These are phyloP conservation scores for Candida hispaniensis DNA, from an alignment of 805 yeast genomes.

Conservation along the genomic window DNA sequence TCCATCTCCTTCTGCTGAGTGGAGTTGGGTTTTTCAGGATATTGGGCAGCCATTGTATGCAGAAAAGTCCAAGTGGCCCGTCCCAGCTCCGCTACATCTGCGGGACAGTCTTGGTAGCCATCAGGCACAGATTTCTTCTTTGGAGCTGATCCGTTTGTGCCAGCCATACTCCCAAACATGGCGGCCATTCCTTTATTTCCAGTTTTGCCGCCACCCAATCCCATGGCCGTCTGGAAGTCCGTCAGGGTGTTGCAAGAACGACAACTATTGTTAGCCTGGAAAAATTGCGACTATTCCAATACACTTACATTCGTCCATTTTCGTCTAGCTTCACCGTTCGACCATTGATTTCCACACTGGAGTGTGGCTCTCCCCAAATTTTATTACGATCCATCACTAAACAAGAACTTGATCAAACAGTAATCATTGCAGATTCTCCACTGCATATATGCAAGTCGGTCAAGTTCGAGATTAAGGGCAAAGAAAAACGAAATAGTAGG, in stretches of 20 bases:
- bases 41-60: slow-evolving; percentile 82
- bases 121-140: slow-evolving; percentile 21
- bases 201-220: slow-evolving; percentile 18
- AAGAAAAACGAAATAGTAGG: too few relatives aligned
- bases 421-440: too few relatives aligned
- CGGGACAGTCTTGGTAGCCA: slow-evolving; percentile 56
- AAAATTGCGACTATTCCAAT: too few relatives aligned
- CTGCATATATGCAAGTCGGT: too few relatives aligned
- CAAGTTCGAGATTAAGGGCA: too few relatives aligned
- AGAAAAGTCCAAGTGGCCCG: slow-evolving; percentile 84
- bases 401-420: too few relatives aligned
- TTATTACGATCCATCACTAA: slow-evolving; percentile 6
- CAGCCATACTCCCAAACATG: slow-evolving; percentile 18
- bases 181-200: slow-evolving; percentile 22
- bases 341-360: slow-evolving; percentile 14
- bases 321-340: slow-evolving; percentile 13
- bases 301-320: too few relatives aligned
- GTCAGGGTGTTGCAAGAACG: slow-evolving; percentile 76
- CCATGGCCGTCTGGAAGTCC: slow-evolving; percentile 63
- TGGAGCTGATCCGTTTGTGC: too few relatives aligned
- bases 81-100: slow-evolving; percentile 76
- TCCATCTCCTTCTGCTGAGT: slow-evolving; percentile 61
- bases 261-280: slow-evolving; percentile 56
- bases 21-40: slow-evolving; percentile 57
- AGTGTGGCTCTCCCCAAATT: slow-evolving; percentile 13